Base-by-base conservation (phyloP, 139 green algal genomes). In the Coccomyxa sp. region DNA sequence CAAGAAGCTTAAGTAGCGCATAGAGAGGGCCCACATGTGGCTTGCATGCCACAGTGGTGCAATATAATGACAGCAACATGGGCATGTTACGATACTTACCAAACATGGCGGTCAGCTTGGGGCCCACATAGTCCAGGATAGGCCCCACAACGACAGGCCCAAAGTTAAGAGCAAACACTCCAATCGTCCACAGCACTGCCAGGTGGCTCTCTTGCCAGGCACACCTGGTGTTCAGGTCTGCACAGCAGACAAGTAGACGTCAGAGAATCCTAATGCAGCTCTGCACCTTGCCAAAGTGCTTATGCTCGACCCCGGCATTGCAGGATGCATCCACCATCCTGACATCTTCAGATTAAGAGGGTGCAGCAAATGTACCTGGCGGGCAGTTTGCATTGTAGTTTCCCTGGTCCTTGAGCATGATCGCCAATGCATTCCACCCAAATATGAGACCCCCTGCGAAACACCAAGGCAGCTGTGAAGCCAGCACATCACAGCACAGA, bases 161-260 rank as follows among this genome's bases (percentile, higher is more conserved):
- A 75, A 84, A 91, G 73, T 91, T 91, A 24, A 91, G 75, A 8
- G 86, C 85, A 83, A 91, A 91, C 8, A 89, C 86, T 40, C 88
- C 88, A 3, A 91, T 69, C 7, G 82, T 90, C 88, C 88, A 91
- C 24, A 91, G 40, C 54, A 91, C 74, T 29, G 88, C 86, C 54
- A 91, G 55, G 18, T 79, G 78, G 73, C 55, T 86, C 64, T 91
- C 88, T 44, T 91, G 88, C 2, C 80, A 83, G 1, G 78, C 78
- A 74, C 88, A 91, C 2, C 64, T 22, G 7, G 22, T 39, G 29
- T 73, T 81, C 73, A 41, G 39, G 7, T 12, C 69, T n/a, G n/a
- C n/a, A n/a, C n/a, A n/a, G n/a, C n/a, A n/a, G n/a, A n/a, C n/a
- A n/a, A n/a, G n/a, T n/a, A n/a, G n/a, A n/a, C n/a, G n/a, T n/a